Conservation (phyloP, 805 yeast species). For the Pichia eremophila region DNA sequence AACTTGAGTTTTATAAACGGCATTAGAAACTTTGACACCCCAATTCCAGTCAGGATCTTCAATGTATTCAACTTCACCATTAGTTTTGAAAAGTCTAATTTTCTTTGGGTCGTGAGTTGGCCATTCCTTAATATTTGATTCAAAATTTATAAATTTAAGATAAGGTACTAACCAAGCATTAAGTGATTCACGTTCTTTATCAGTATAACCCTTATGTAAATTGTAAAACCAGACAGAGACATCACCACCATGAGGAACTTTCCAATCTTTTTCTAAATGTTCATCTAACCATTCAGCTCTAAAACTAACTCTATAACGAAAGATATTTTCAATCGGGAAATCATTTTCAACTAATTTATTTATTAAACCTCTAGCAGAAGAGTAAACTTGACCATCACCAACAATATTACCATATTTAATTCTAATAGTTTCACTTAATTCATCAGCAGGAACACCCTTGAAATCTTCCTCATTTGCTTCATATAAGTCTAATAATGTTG, state of each 20-base stretch:
- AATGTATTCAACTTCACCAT: slow-evolving; percentile 22
- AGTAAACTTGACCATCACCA: slow-evolving; percentile 32
- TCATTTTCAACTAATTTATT: slow-evolving; percentile 21
- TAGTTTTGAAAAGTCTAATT: slow-evolving; percentile 21
- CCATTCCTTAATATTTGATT: slow-evolving; percentile 23
- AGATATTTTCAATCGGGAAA: slow-evolving; percentile 22
- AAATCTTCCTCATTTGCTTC: slow-evolving; percentile 10
- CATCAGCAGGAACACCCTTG: slow-evolving; percentile 3
- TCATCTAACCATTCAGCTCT: slow-evolving; percentile 17
- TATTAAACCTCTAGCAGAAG: slow-evolving; percentile 30
- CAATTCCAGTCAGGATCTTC: slow-evolving; percentile 30
- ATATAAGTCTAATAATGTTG: slow-evolving; percentile 14
- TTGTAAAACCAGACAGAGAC: slow-evolving; percentile 28
- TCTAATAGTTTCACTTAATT: slow-evolving; percentile 10
- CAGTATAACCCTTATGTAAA: slow-evolving; percentile 19
- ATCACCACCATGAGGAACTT: slow-evolving; percentile 32
- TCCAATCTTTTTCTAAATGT: slow-evolving; percentile 15
- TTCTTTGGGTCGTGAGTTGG: slow-evolving; percentile 18
- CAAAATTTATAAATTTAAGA: slow-evolving; percentile 22
- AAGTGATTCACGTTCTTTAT: slow-evolving; percentile 19
- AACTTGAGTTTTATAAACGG: slow-evolving; percentile 17
- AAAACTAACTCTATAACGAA: slow-evolving; percentile 25
- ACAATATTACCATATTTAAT: slow-evolving; percentile 27
- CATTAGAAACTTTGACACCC: slow-evolving; percentile 28
- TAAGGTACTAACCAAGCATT: slow-evolving; percentile 25